These are phyloP conservation scores for Huntiella bhutanensis DNA, from an alignment of 2,329 filamentous ascomycete genomes.

Conservation along the genomic window DNA sequence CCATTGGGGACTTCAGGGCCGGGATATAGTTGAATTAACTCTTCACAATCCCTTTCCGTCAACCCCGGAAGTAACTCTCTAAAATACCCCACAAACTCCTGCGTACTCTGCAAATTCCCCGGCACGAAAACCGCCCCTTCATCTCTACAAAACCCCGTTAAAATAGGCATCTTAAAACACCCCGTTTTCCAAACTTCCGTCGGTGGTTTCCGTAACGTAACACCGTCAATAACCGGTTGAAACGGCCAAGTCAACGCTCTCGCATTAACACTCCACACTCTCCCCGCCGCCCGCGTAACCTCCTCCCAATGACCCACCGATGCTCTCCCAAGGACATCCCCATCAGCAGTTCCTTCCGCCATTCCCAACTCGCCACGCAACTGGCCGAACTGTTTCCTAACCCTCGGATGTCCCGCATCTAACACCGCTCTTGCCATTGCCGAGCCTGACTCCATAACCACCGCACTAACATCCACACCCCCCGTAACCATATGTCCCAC, in stretches of 20 bases:
- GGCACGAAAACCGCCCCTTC: constrained; percentile 50
- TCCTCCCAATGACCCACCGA: not conserved
- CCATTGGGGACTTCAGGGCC: constrained; percentile 27
- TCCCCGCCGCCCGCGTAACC: not conserved
- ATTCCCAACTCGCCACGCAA: not conserved
- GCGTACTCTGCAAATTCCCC: constrained; percentile 23
- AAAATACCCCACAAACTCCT: constrained; percentile 43
- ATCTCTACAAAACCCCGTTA: constrained; percentile 53
- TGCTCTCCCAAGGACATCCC: not conserved
- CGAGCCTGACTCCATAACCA: constrained; percentile 38
- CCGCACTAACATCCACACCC: constrained; percentile 22
- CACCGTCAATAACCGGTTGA: constrained; percentile 47
- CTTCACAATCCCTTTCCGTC: constrained; percentile 29
- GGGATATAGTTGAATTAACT: constrained; percentile 42
- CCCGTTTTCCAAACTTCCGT: constrained; percentile 22
- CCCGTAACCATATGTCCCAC: constrained; percentile 38
- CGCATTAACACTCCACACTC: not conserved
- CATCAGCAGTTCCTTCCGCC: not conserved
- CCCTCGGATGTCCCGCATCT: constrained; percentile 33
- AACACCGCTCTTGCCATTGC: constrained; percentile 36
- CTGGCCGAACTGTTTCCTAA: constrained; percentile 28
- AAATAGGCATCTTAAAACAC: constrained; percentile 26
- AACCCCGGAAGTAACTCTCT: constrained; percentile 34
- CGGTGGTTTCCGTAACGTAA: constrained; percentile 21
- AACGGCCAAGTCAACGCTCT: constrained; percentile 39